Evolutionary conservation across 1,284 basidiomycete species (phyloP).

Genomic region (Marasmius fiardii): DNA sequence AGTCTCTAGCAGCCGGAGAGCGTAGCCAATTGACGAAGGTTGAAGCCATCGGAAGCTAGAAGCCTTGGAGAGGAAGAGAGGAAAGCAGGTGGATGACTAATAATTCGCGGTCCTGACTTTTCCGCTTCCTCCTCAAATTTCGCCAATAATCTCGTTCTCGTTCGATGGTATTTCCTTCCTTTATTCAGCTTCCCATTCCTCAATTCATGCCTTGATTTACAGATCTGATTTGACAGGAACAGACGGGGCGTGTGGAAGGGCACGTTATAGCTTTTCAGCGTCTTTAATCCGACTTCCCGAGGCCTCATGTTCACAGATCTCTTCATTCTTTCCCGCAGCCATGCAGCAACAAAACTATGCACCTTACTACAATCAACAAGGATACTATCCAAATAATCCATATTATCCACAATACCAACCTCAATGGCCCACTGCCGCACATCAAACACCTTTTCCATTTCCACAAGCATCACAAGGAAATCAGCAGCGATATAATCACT

Average conservation of each 20-base stretch:
- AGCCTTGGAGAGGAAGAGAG: slow-evolving; percentile 12
- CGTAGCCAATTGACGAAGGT: slow-evolving; percentile 83
- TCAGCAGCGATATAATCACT: slow-evolving; percentile 12
- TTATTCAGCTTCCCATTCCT: too few species aligned
- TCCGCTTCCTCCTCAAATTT: too few species aligned
- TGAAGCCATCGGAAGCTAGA: slow-evolving; percentile 58
- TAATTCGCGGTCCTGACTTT: too few species aligned
- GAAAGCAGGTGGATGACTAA: slow-evolving; percentile 9
- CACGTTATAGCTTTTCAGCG: neutral
- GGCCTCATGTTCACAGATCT: slow-evolving; percentile 1
- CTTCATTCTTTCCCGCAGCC: neutral
- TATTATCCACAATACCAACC: slow-evolving; percentile 1
- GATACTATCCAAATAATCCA: neutral
- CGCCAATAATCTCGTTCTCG: too few species aligned
- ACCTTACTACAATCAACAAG: neutral
- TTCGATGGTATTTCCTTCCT: too few species aligned
- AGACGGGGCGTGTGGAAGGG: neutral
- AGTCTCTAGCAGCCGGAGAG: slow-evolving; percentile 85
- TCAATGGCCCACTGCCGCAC: slow-evolving; percentile 24
- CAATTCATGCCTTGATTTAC: too few species aligned
- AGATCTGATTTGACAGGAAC: too few species aligned
- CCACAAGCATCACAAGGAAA: slow-evolving; percentile 11
- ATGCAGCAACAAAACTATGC: slow-evolving; percentile 2
- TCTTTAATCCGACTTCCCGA: neutral
- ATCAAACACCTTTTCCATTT: slow-evolving; percentile 21